These are phyloP conservation scores for Silene vulgaris DNA, from an alignment of 179 eudicot species.

Conservation along the genomic window DNA sequence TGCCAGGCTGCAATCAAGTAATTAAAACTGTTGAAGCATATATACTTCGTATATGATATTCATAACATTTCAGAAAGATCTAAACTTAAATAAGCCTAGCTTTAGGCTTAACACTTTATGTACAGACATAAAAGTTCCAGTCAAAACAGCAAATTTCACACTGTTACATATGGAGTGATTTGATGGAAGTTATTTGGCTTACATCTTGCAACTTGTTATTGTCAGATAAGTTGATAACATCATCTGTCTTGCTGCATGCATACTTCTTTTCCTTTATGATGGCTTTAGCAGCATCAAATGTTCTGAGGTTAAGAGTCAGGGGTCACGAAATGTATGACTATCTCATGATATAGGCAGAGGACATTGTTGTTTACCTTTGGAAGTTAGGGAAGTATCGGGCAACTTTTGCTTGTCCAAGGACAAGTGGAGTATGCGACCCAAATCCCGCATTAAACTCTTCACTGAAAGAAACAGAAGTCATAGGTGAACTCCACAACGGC, in stretches of 20 bases:
- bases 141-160: neutral
- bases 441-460: constrained; percentile 96
- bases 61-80: neutral
- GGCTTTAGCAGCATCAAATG: constrained; percentile 66
- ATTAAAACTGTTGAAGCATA: neutral
- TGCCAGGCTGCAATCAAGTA: constrained; percentile 6
- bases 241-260: constrained; percentile 68
- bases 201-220: constrained; percentile 69
- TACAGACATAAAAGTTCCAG: constrained; percentile 1
- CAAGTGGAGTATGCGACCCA: constrained; percentile 89
- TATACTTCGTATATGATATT: neutral
- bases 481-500: neutral
- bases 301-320: constrained; percentile 41
- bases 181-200: constrained; percentile 29
- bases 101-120: neutral
- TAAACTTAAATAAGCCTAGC: neutral
- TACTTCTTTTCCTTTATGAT: constrained; percentile 62
- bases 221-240: constrained; percentile 55
- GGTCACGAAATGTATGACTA: constrained; percentile 11
- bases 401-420: constrained; percentile 83
- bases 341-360: constrained; percentile 18
- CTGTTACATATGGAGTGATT: neutral
- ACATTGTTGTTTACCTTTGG: constrained; percentile 47
- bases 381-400: constrained; percentile 76
- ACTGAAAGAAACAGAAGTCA: constrained; percentile 37